A percentile compares a stretch with the other conserved stretches of the same genome.
These are phyloP conservation scores for Penicillium canescens DNA, from an alignment of 495 filamentous ascomycete genomes.

Conservation along the genomic window DNA sequence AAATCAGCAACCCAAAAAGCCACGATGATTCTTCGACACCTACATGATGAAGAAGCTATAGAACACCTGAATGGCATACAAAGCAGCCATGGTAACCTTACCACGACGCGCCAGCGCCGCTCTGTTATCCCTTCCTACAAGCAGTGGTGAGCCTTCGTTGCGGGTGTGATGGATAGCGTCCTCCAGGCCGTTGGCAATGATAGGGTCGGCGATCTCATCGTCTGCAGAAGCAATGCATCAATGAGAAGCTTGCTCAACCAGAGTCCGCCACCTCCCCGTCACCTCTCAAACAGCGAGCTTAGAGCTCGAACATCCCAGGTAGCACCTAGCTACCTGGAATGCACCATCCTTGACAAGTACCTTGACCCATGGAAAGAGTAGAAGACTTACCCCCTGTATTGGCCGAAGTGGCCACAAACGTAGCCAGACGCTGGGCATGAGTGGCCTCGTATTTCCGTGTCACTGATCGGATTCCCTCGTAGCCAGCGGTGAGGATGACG, in stretches of 20 bases:
- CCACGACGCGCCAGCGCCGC: conserved; percentile 52
- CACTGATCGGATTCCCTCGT: conserved; percentile 80
- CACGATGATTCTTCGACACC: conserved; percentile 39
- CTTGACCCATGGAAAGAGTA: neutral
- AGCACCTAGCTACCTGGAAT: neutral
- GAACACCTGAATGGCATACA: conserved; percentile 95
- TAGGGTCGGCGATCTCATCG: conserved; percentile 45
- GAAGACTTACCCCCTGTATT: conserved; percentile 53
- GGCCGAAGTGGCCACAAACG: conserved; percentile 38
- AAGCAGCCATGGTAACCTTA: conserved; percentile 72
- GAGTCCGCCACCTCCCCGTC: conserved; percentile 9
- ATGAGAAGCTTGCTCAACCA: conserved; percentile 30
- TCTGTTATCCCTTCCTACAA: conserved; percentile 58
- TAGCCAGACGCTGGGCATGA: conserved; percentile 46
- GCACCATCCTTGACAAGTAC: neutral
- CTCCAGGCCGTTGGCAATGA: conserved; percentile 25
- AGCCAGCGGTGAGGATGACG: conserved; percentile 80
- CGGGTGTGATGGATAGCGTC: conserved; percentile 17
- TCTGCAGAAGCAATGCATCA: conserved; percentile 41
- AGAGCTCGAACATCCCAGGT: neutral
- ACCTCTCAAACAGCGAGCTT: neutral
- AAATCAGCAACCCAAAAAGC: conserved; percentile 5
- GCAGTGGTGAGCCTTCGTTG: conserved; percentile 70
- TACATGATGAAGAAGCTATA: conserved; percentile 99
- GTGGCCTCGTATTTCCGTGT: conserved; percentile 74